phyloP scores from a whole-genome alignment of 371 early-diverging fungal genomes.

The Mucor lusitanicus region DNA sequence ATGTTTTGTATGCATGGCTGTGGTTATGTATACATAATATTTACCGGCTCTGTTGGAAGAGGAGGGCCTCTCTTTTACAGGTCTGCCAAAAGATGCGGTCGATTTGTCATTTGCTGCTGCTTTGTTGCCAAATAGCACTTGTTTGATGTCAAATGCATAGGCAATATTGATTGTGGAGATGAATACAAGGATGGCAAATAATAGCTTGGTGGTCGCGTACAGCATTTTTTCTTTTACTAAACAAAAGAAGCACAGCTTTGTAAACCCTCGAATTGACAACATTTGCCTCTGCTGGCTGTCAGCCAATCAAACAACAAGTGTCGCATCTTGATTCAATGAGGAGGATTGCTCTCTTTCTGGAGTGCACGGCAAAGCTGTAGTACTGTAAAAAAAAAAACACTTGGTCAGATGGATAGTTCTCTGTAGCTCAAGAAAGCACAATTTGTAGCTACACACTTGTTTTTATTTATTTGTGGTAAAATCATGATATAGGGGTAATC shows the following conservation, averaged over 20 bases:
- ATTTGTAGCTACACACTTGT: no score
- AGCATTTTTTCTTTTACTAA: conserved; percentile 19
- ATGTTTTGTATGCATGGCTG: background rate
- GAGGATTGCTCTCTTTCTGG: no score
- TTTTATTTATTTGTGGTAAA: background rate
- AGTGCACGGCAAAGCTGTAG: background rate
- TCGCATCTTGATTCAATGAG: background rate
- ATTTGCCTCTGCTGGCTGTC: background rate
- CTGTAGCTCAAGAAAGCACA: no score
- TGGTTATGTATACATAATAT: no score
- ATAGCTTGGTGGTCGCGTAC: background rate
- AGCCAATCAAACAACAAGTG: background rate
- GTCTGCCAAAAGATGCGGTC: background rate
- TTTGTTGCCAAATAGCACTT: background rate
- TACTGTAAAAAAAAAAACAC: background rate
- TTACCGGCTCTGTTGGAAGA: background rate
- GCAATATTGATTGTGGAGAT: background rate
- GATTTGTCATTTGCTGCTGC: background rate
- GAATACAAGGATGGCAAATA: background rate
- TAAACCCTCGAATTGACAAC: background rate
- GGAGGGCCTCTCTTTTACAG: background rate
- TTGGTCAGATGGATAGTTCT: no score
- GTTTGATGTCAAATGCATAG: background rate
- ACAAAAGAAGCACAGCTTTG: background rate
- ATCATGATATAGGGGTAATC: background rate